A percentile compares a stretch with the other conserved stretches of the same genome.
These are phyloP conservation scores for Myxozyma neglecta DNA, from an alignment of 805 yeast species.

Conservation along the genomic window DNA sequence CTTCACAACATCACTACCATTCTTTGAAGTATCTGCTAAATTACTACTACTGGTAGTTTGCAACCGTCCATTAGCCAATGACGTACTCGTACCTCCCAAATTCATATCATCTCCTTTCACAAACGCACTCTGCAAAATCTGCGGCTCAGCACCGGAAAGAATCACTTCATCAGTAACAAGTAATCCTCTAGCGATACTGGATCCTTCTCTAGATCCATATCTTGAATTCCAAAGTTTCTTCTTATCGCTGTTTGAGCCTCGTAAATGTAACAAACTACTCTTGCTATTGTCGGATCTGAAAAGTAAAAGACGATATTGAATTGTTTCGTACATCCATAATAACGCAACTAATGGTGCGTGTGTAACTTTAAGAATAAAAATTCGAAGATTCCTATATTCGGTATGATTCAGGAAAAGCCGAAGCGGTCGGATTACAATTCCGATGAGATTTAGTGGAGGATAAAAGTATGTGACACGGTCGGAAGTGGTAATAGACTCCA, in stretches of 20 bases:
- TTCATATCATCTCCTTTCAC: neutral
- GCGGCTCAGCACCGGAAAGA: constrained; percentile 17
- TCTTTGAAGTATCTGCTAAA: neutral
- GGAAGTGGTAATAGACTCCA: constrained; percentile 39
- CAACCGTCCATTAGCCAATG: neutral
- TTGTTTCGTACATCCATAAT: constrained; percentile 34
- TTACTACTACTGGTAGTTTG: neutral
- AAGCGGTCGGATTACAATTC: constrained; percentile 37
- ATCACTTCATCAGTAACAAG: constrained; percentile 19
- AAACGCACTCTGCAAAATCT: constrained; percentile 4
- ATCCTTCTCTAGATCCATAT: constrained; percentile 10
- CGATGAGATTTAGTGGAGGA: constrained; percentile 39
- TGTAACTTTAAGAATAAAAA: constrained; percentile 35
- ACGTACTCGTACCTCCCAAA: neutral
- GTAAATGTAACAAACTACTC: constrained; percentile 14
- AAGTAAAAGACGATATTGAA: constrained; percentile 7
- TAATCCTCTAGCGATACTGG: constrained; percentile 20
- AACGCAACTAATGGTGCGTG: constrained; percentile 37
- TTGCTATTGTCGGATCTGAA: constrained; percentile 1
- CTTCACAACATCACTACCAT: constrained; percentile 11
- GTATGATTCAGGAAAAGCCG: constrained; percentile 33
- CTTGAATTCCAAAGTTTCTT: constrained; percentile 15
- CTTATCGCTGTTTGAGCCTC: constrained; percentile 1
- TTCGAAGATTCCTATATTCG: constrained; percentile 35
- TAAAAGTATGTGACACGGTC: constrained; percentile 40